Conservation (phyloP, 2,329 filamentous ascomycete genomes). For the Lachnellula occidentalis region DNA sequence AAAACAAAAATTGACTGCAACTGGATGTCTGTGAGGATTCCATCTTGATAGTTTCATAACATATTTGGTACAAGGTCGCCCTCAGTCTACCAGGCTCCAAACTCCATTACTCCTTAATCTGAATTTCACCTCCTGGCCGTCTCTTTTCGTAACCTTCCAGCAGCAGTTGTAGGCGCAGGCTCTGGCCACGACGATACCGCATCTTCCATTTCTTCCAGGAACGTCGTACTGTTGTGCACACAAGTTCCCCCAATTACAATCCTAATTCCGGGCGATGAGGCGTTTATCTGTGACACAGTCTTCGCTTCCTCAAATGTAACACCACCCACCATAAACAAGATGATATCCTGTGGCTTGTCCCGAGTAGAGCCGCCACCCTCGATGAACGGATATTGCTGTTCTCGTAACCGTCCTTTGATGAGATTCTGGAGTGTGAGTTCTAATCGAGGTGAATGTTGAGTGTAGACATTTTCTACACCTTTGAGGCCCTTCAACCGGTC, state of each 20-base stretch:
- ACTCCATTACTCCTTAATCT: slow-evolving; percentile 1
- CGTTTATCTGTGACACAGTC: slow-evolving; percentile 91
- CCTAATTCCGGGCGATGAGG: slow-evolving; percentile 78
- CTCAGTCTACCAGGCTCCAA: slow-evolving; percentile 2
- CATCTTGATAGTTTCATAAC: not conserved
- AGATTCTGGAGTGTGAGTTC: slow-evolving; percentile 86
- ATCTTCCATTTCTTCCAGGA: slow-evolving; percentile 88
- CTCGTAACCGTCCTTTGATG: slow-evolving; percentile 82
- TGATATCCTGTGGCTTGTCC: slow-evolving; percentile 94
- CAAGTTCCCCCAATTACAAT: slow-evolving; percentile 85
- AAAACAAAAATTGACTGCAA: too few species aligned
- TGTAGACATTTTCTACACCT: slow-evolving; percentile 98
- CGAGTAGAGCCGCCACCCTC: slow-evolving; percentile 80
- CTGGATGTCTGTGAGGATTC: not conserved
- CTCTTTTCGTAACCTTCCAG: slow-evolving; percentile 31
- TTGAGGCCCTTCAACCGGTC: slow-evolving; percentile 91
- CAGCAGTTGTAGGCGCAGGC: slow-evolving; percentile 32
- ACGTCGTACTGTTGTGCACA: slow-evolving; percentile 81
- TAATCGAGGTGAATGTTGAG: slow-evolving; percentile 85
- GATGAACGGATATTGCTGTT: slow-evolving; percentile 88
- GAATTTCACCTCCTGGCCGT: slow-evolving; percentile 25
- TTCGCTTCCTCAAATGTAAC: slow-evolving; percentile 96
- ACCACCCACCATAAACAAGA: slow-evolving; percentile 91
- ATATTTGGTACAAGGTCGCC: not conserved
- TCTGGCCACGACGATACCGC: slow-evolving; percentile 84